Base-by-base conservation (phyloP, 306 rosid species). In the Vigna hirtella region DNA sequence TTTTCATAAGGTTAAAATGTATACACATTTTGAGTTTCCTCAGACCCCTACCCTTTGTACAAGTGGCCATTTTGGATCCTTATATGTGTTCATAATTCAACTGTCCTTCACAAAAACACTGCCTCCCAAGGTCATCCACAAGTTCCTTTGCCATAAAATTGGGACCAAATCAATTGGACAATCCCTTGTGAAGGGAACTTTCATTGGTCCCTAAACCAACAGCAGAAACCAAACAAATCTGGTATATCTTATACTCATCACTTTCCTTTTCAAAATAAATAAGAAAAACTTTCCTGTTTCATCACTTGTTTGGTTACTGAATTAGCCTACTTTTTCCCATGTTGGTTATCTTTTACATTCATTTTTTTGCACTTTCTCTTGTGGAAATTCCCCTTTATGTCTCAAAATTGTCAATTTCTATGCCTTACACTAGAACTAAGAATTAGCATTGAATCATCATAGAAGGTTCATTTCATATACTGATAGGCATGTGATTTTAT, bases 81-180 rank as follows among this genome's bases (percentile, higher is more conserved):
- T 66, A 65, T 49, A 77, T 50, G 77, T 76, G 79, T 55, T 34
- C 32, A 26, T 66, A 48, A 77, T 50, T 77, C 77, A 84, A 16
- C 12, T 67, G 34, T 38, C 76, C 79, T 70, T 52, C 40, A 55
- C 75, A 56, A 79, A 74, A 45, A 51, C 38, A 8, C 53, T 48
- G 62, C 55, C 72, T 63, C 34, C 59, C 72, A 69, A 75, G 40
- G 22, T 76, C 79, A 34, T 69, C 62, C 73, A 52, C 75, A 73
- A 74, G 26, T 61, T 75, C 72, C 61, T 79, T 73, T 48, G 7
- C 52, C 66, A 7, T 49, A 50, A 74, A 28, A 49, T 66, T 71
- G 77, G 86, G 82, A 72, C 86, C 84, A 22, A 78, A 74, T 40
- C 70, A 40, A 40, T 62, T 58, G 80, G 86, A 75, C 89, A 85